A percentile compares a stretch with the other conserved stretches of the same genome.
phyloP scores from a whole-genome alignment of 2,329 filamentous ascomycete genomes.

The Gaeumannomyces tritici region DNA sequence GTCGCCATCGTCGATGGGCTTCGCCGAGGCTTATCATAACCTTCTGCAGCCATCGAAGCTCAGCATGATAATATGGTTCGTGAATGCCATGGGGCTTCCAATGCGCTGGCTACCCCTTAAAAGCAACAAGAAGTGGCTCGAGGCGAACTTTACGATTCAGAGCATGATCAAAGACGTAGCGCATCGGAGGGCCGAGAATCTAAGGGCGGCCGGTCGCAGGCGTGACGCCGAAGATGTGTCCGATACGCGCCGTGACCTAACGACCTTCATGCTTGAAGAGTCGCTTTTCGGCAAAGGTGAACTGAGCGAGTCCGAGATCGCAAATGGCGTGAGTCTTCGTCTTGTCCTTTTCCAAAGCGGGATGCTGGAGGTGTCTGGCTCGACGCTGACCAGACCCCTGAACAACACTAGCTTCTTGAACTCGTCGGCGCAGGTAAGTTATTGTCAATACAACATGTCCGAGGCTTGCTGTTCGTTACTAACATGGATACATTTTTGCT shows the following conservation, averaged over 20 bases:
- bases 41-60: slow-evolving; percentile 21
- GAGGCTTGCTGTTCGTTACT: neutral
- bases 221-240: neutral
- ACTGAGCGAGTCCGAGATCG: slow-evolving; percentile 14
- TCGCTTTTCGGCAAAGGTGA: slow-evolving; percentile 8
- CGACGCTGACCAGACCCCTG: slow-evolving; percentile 17
- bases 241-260: slow-evolving; percentile 10
- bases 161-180: slow-evolving; percentile 22
- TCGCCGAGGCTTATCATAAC: slow-evolving; percentile 18
- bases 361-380: neutral
- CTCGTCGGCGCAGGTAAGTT: slow-evolving; percentile 10
- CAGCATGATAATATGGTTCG: slow-evolving; percentile 10
- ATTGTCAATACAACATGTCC: slow-evolving; percentile 9
- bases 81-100: neutral
- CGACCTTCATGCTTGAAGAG: slow-evolving; percentile 18
- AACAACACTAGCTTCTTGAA: slow-evolving; percentile 21
- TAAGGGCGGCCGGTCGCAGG: neutral
- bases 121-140: slow-evolving; percentile 22
- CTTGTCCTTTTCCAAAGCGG: too few relatives aligned
- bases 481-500: slow-evolving; percentile 7
- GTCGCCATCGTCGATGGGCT: slow-evolving; percentile 9
- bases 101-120: slow-evolving; percentile 23
- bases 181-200: slow-evolving; percentile 17
- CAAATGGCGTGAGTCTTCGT: slow-evolving; percentile 13
- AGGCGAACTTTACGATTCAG: slow-evolving; percentile 18